Evolutionary conservation across 495 filamentous ascomycete species (phyloP).

Genomic region (Annulohypoxylon moriforme): DNA sequence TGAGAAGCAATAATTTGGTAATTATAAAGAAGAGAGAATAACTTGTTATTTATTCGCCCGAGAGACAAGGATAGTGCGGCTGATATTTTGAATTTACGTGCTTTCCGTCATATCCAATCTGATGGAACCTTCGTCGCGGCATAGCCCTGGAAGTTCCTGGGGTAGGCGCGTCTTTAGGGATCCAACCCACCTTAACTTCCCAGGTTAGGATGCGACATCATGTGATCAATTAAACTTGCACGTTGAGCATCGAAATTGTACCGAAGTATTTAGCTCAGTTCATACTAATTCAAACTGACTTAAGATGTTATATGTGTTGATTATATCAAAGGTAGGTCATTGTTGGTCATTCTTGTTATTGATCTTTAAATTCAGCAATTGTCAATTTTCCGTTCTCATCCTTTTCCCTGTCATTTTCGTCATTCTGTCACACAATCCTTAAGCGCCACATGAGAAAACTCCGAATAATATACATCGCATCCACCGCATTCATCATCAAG

Average conservation of each 20-base stretch:
- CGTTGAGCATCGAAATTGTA: background rate
- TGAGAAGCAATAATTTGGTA: background rate
- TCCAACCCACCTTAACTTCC: slow-evolving; percentile 18
- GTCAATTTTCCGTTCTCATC: background rate
- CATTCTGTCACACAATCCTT: background rate
- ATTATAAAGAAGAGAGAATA: background rate
- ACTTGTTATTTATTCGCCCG: background rate
- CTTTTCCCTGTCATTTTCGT: background rate
- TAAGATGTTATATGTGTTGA: background rate
- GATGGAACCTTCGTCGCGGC: slow-evolving; percentile 34
- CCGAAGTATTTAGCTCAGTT: background rate
- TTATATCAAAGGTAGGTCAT: background rate
- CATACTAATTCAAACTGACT: background rate
- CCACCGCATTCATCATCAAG: background rate
- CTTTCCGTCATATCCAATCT: slow-evolving; percentile 36
- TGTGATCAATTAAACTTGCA: slow-evolving; percentile 44
- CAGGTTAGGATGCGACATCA: slow-evolving; percentile 33
- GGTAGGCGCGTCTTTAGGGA: slow-evolving; percentile 31
- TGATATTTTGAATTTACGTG: slow-evolving; percentile 16
- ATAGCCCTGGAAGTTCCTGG: background rate
- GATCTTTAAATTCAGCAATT: background rate
- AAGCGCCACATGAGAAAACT: background rate
- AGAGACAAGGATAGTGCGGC: background rate
- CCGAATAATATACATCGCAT: slow-evolving; percentile 1
- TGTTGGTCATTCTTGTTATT: background rate